Percentiles rank a stretch among this genome's conserved stretches.
These are phyloP conservation scores for Pythium aristosporum DNA, from an alignment of 352 stramenopile species.

Conservation along the genomic window DNA sequence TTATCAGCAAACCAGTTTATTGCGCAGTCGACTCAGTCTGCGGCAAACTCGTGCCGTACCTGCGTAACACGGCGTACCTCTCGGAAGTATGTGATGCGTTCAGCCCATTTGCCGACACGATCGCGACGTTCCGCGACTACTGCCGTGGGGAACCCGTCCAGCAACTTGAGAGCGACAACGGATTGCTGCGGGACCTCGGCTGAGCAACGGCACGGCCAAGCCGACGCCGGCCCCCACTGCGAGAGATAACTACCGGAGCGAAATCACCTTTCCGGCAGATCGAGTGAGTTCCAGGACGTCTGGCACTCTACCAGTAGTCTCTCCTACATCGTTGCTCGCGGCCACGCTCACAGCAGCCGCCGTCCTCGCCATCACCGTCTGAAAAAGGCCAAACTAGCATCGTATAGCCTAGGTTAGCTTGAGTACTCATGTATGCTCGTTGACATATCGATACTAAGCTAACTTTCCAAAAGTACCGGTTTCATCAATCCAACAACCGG, in stretches of 20 bases:
- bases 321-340: not conserved
- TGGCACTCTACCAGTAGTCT: not conserved
- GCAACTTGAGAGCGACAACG: conserved; percentile 15
- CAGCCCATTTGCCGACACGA: conserved; percentile 8
- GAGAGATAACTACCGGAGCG: not conserved
- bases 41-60: conserved; percentile 22
- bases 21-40: conserved; percentile 11
- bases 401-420: not conserved
- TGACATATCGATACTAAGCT: not conserved
- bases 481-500: conserved; percentile 9
- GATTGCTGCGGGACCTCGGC: conserved; percentile 7
- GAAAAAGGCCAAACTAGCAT: not conserved
- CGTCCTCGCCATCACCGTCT: not conserved
- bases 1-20: conserved; percentile 15
- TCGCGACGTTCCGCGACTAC: conserved; percentile 23
- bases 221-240: conserved; percentile 21
- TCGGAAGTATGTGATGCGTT: conserved; percentile 15
- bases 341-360: not conserved
- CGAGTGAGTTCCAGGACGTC: not conserved
- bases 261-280: not conserved
- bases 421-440: no score
- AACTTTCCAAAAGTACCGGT: not conserved
- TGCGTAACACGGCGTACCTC: conserved; percentile 13
- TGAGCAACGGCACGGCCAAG: conserved; percentile 10
- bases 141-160: conserved; percentile 18